Conservation (phyloP, 257 asterid species). For the Primulina huaijiensis region DNA sequence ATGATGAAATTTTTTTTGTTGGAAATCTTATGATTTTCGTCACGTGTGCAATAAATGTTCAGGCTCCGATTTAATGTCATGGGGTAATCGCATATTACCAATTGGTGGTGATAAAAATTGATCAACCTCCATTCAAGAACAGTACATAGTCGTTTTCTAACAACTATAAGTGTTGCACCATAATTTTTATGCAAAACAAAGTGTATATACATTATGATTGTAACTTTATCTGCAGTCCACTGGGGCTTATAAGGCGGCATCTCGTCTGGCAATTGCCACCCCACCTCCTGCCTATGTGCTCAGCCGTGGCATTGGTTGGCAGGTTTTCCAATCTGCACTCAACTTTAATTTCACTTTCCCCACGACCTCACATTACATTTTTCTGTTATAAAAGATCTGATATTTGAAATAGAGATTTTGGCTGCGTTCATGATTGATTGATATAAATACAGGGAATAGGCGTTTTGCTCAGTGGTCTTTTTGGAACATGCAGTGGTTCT, state of each 20-base stretch:
- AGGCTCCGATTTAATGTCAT: not conserved
- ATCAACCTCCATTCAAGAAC: not conserved
- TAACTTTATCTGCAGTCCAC: slow-evolving; percentile 69
- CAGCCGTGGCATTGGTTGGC: slow-evolving; percentile 99
- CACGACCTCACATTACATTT: not conserved
- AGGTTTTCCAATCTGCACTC: slow-evolving; percentile 41
- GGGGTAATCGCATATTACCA: not conserved
- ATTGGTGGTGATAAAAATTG: not conserved
- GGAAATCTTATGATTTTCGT: not conserved
- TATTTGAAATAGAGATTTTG: not conserved
- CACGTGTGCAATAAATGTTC: not conserved
- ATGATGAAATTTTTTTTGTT: not conserved
- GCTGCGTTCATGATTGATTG: not conserved
- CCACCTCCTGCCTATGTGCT: slow-evolving; percentile 99
- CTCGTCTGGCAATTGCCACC: slow-evolving; percentile 98
- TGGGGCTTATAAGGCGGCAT: slow-evolving; percentile 90
- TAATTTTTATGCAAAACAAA: not conserved
- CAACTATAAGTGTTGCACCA: not conserved
- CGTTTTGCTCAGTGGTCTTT: slow-evolving; percentile 82
- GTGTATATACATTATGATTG: slow-evolving; percentile 10
- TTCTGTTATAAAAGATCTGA: not conserved
- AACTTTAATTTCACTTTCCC: slow-evolving; percentile 5
- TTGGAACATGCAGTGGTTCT: slow-evolving; percentile 89
- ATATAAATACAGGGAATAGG: slow-evolving; percentile 72
- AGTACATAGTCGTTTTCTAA: too few species aligned